Evolutionary conservation across 805 yeast species (phyloP), one percentile per base, ranked within the genome.

Genomic region (Hermanozyma aechmeae): DNA sequence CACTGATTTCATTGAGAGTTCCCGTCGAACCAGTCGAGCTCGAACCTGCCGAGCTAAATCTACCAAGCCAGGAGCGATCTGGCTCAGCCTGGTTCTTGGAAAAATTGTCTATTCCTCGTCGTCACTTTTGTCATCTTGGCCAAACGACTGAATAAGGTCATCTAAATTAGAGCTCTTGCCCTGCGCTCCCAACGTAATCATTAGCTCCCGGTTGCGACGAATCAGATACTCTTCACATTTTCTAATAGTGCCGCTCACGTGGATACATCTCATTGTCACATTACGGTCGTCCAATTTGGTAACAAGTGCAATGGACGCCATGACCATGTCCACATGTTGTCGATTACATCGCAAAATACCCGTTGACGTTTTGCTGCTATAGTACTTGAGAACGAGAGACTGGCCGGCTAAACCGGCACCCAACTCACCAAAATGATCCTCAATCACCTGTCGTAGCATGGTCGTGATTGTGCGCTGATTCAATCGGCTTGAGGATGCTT

Each of bases 231-330:
- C 69, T 48, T 87, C 94, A 39, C 93, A 73, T 46, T 83, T 84
- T 48, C 76, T 78, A 18, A 87, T 86, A 0, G 96, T 85, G 0
- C 96, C 97, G 45, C 94, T 78, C 0, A 83, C 74, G 33, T 79
- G 80, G 4, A 70, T 56, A 16, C 82, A 77, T 31, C 76, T 63
- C 11, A 86, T 51, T 8, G 79, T 65, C 4, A 75, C 69, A 5
- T 56, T 54, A 17, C 46, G 46, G 14, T 68, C 73, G 12, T 65
- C 75, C 3, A 85, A 43, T 16, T 57, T 56, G 23, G 61, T 61
- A 8, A 79, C 69, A 27, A 76, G 50, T 1, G 74, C 58, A 35
- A 89, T 50, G 0, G 95, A 83, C 0, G 79, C 83, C 33, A 83
- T 60, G 1, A 84, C 71, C 3, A 70, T 42, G 25, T 76, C 72